Evolutionary conservation across 2,329 filamentous ascomycete genomes (phyloP).

Genomic region (Colletotrichum sp.): DNA sequence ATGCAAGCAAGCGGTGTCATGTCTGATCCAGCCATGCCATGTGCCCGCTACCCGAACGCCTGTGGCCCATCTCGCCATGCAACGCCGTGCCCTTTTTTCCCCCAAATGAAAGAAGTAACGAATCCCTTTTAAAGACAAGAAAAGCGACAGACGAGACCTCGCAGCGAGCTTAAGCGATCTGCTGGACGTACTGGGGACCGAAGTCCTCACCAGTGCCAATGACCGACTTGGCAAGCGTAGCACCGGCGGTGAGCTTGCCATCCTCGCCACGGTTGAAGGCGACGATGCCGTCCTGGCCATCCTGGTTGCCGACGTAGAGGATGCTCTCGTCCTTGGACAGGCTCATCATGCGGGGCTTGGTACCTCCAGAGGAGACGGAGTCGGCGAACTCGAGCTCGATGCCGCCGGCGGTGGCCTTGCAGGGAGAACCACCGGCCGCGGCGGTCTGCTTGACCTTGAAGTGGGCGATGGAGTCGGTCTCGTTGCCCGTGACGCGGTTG

Average conservation of each 20-base stretch:
- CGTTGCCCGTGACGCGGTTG: slow-evolving; percentile 52
- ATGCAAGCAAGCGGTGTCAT: slow-evolving; percentile 13
- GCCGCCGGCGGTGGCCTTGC: slow-evolving; percentile 28
- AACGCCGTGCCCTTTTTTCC: not conserved
- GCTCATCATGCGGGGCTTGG: slow-evolving; percentile 53
- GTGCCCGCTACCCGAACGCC: slow-evolving; percentile 9
- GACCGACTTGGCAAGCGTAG: slow-evolving; percentile 25
- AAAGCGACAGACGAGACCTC: not conserved
- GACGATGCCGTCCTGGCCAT: slow-evolving; percentile 42
- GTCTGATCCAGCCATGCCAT: slow-evolving; percentile 15
- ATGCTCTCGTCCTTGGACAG: slow-evolving; percentile 36
- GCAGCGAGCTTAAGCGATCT: slow-evolving; percentile 23
- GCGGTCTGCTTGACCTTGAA: slow-evolving; percentile 39
- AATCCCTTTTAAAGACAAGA: not conserved
- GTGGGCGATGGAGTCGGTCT: slow-evolving; percentile 52
- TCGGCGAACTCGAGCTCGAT: slow-evolving; percentile 38
- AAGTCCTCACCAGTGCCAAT: slow-evolving; percentile 31
- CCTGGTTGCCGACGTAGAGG: slow-evolving; percentile 54
- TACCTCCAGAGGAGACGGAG: slow-evolving; percentile 38
- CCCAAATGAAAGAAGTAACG: not conserved
- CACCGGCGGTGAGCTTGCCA: slow-evolving; percentile 35
- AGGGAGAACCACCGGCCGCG: slow-evolving; percentile 22
- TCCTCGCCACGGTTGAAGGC: slow-evolving; percentile 28
- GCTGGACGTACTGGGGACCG: slow-evolving; percentile 38
- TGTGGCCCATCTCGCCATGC: not conserved